Conservation (phyloP, 2,329 filamentous ascomycete genomes). For the Teratosphaeria zuluensis region DNA sequence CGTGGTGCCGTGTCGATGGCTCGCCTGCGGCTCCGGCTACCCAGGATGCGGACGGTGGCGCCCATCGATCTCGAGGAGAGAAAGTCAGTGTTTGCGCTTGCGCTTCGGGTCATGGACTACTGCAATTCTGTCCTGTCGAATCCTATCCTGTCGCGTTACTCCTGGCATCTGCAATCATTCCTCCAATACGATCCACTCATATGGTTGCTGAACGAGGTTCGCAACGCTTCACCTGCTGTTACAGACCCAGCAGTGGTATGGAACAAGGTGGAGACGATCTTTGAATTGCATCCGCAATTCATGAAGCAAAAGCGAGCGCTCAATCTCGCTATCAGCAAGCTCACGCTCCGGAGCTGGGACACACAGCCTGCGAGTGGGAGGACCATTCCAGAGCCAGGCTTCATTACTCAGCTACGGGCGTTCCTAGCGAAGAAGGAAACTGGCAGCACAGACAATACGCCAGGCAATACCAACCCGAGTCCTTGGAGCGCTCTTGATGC, state of each 20-base stretch:
- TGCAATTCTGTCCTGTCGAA: constrained; percentile 33
- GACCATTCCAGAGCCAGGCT: neutral
- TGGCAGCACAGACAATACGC: constrained; percentile 20
- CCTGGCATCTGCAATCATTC: constrained; percentile 45
- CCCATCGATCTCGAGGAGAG: constrained; percentile 23
- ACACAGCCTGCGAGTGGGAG: constrained; percentile 7
- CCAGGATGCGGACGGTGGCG: constrained; percentile 23
- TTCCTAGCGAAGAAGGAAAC: constrained; percentile 38
- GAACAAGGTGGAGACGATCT: constrained; percentile 36
- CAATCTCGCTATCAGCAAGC: constrained; percentile 32
- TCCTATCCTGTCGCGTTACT: constrained; percentile 35
- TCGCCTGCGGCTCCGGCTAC: constrained; percentile 38
- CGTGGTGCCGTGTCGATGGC: constrained; percentile 35
- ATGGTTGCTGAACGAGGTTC: constrained; percentile 27
- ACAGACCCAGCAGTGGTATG: constrained; percentile 27
- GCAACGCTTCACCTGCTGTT: constrained; percentile 9
- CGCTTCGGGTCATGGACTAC: constrained; percentile 32
- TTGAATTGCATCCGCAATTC: constrained; percentile 33
- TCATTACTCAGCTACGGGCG: constrained; percentile 1
- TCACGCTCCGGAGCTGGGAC: constrained; percentile 38
- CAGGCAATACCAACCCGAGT: neutral
- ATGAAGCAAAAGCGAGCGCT: constrained; percentile 29
- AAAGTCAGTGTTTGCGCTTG: constrained; percentile 30
- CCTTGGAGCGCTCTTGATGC: neutral
- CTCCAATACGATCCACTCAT: constrained; percentile 35